Evolutionary conservation across 1,139 yeast species (phyloP).

Genomic region (Candida frijolesensis): DNA sequence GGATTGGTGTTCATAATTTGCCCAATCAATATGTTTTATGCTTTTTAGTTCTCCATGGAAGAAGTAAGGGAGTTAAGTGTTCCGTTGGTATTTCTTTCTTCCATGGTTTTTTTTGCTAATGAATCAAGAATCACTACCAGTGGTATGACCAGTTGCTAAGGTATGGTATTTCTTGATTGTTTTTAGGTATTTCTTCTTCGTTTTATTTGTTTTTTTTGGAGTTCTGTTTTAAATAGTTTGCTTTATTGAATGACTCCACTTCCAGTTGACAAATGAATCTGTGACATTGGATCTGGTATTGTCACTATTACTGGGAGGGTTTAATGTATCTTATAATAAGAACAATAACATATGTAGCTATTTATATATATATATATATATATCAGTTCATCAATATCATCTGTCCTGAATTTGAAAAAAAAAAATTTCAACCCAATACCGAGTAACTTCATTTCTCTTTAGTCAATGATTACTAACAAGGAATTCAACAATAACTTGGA

Average conservation of each 20-base stretch:
- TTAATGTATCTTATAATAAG: no score
- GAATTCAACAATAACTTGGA: slow-evolving; percentile 20
- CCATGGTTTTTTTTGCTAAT: no score
- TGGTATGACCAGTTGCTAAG: no score
- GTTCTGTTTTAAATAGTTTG: background rate
- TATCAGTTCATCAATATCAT: no score
- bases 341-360: no score
- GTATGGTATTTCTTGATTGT: background rate
- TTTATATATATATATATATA: no score
- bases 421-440: background rate
- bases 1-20: no score
- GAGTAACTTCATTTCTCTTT: background rate
- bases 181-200: background rate
- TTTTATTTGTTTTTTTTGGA: background rate
- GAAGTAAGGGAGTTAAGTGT: no score
- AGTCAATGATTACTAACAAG: slow-evolving; percentile 13
- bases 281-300: background rate
- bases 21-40: no score
- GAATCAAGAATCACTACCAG: no score
- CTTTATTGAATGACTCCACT: background rate
- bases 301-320: background rate
- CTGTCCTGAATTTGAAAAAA: background rate
- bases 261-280: background rate
- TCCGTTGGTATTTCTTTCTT: no score
- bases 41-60: no score